phyloP scores from a whole-genome alignment of 352 stramenopile species.

The Pseudoperonospora humuli region DNA sequence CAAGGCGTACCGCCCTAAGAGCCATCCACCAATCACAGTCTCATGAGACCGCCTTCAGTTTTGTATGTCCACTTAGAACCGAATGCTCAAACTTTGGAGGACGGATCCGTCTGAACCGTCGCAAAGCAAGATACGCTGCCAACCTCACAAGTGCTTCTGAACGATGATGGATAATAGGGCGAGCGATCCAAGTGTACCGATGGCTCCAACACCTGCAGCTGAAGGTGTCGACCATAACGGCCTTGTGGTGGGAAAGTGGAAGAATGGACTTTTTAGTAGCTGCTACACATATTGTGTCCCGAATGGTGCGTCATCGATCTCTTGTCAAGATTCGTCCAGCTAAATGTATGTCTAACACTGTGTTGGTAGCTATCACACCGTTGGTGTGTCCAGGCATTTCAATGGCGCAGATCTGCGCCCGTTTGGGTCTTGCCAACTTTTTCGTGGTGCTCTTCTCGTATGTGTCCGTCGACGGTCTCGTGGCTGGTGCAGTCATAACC shows the following conservation, averaged over 20 bases:
- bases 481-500: conserved; percentile 23
- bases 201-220: conserved; percentile 14
- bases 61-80: neutral
- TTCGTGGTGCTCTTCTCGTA: conserved; percentile 34
- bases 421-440: conserved; percentile 35
- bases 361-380: conserved; percentile 24
- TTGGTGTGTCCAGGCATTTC: conserved; percentile 35
- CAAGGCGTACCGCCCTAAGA: no score
- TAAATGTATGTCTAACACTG: neutral
- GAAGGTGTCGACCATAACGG: conserved; percentile 34
- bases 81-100: no score
- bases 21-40: conserved; percentile 12
- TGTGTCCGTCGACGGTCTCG: no score
- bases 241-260: conserved; percentile 33
- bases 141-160: conserved; percentile 6
- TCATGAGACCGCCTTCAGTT: no score
- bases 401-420: conserved; percentile 39
- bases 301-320: conserved; percentile 19
- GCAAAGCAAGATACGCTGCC: conserved; percentile 7
- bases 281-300: conserved; percentile 27
- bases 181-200: conserved; percentile 18
- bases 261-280: conserved; percentile 24
- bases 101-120: conserved; percentile 11
- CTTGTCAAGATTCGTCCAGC: neutral
- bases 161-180: conserved; percentile 16